Evolutionary conservation across 2,329 filamentous ascomycete genomes (phyloP).

Genomic region (Colletotrichum orchidophilum): DNA sequence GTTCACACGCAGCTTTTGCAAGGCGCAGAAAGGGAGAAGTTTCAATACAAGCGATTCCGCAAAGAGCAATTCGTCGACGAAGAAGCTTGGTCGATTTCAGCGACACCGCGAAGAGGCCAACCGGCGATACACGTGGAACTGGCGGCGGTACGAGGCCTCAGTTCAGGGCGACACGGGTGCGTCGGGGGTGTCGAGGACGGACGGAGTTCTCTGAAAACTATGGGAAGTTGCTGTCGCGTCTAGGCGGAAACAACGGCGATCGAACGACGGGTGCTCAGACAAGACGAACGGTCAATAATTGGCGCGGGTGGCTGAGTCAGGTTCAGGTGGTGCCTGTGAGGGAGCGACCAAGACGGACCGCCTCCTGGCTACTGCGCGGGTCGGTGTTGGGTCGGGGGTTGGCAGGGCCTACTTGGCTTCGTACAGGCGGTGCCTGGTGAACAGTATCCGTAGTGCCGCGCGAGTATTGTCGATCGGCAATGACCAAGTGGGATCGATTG

Average conservation of each 20-base stretch:
- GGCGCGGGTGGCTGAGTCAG: slow-evolving; percentile 33
- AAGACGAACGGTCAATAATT: slow-evolving; percentile 25
- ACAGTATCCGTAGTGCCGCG: background rate
- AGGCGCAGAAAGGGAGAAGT: background rate
- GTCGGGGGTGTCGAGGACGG: background rate
- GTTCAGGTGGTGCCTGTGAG: slow-evolving; percentile 19
- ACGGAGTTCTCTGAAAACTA: background rate
- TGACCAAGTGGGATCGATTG: slow-evolving; percentile 15
- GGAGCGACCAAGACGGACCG: slow-evolving; percentile 14
- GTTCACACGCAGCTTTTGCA: slow-evolving; percentile 4
- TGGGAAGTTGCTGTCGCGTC: slow-evolving; percentile 10
- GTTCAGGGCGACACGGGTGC: slow-evolving; percentile 8
- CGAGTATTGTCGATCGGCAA: background rate
- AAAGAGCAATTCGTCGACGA: background rate
- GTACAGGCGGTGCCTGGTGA: background rate
- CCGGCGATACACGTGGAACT: slow-evolving; percentile 2
- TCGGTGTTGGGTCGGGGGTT: slow-evolving; percentile 24
- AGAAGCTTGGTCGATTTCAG: background rate
- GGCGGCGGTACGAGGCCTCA: background rate
- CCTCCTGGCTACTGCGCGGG: slow-evolving; percentile 28
- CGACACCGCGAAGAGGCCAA: background rate
- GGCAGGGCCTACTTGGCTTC: slow-evolving; percentile 8
- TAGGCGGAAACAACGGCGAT: background rate
- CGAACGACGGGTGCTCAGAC: slow-evolving; percentile 18
- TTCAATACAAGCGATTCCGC: background rate